These are phyloP conservation scores for Ceratocystis harringtonii DNA, from an alignment of 2,329 filamentous ascomycete genomes.

Conservation along the genomic window DNA sequence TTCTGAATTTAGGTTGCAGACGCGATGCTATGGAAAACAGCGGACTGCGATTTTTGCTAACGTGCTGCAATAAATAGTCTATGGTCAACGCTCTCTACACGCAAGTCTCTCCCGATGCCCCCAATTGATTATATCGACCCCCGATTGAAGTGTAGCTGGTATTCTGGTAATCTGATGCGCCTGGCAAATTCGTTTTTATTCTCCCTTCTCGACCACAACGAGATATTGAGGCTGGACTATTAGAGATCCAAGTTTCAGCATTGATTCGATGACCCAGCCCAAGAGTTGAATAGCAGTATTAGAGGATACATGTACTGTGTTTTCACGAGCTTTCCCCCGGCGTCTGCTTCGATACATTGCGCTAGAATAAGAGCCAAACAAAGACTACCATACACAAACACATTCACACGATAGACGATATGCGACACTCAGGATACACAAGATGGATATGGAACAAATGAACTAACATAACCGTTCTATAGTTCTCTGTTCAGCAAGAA, in stretches of 20 bases:
- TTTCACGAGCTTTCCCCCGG: not conserved
- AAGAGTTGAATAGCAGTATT: not conserved
- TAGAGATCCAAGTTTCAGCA: not conserved
- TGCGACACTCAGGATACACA: not conserved
- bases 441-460: not conserved
- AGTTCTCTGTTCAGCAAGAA: constrained; percentile 80
- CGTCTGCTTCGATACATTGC: not conserved
- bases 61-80: constrained; percentile 23
- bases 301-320: not conserved
- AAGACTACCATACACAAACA: not conserved
- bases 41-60: not conserved
- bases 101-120: constrained; percentile 28
- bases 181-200: not conserved
- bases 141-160: not conserved
- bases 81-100: constrained; percentile 41
- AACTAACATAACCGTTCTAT: constrained; percentile 18
- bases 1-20: not conserved
- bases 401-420: not conserved
- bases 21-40: not conserved
- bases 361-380: not conserved
- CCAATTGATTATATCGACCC: not conserved
- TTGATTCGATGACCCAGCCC: not conserved
- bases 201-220: not conserved
- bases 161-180: not conserved
- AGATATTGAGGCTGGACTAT: not conserved